Evolutionary conservation across 257 asterid species (phyloP), one percentile per base, ranked within the genome.

Genomic region (Ehretia macrophylla): DNA sequence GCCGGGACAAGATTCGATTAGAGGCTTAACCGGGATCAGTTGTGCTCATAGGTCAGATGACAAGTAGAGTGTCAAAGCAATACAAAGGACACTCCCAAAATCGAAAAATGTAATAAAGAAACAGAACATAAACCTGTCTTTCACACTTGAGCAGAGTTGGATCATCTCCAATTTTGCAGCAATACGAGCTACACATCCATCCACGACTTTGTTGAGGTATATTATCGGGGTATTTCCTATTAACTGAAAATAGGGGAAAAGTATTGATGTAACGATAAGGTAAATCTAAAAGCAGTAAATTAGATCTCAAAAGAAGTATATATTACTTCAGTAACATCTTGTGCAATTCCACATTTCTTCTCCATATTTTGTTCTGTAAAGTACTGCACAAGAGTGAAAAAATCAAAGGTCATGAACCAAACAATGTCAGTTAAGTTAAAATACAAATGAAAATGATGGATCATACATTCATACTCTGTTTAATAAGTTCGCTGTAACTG

Each of bases 131-230:
- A 14, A 77, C 83, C 83, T 73, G 59, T 77, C 83, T 71, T 77
- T 77, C 55, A 77, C 75, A 66, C 83, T 77, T 35, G 80, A 73
- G 68, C 80, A 70, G 8, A 80, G 83, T 71, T 73, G 79, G 77
- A 77, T 67, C 5, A 69, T 55, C 67, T 78, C 83, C 51, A 78
- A 67, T 69, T 78, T 77, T 20, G 63, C 83, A 8, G 80, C 83
- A 57, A 74, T 17, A 51, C 75, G 77, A 1, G 71, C 83, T 45
- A 67, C 75, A 20, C 83, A 78, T 22, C 77, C 83, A 46, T 74
- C 80, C 32, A 74, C 83, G 8, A 77, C 51, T 47, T 70, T 77
- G 76, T 78, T 74, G 75, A 78, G 70, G 71, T 78, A 74, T 9
- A 78, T 80, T 62, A 70, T 19, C 17, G 80, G 83, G 47, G 83